phyloP scores from a whole-genome alignment of 2,329 filamentous ascomycete genomes.

The Sporothrix humicola region DNA sequence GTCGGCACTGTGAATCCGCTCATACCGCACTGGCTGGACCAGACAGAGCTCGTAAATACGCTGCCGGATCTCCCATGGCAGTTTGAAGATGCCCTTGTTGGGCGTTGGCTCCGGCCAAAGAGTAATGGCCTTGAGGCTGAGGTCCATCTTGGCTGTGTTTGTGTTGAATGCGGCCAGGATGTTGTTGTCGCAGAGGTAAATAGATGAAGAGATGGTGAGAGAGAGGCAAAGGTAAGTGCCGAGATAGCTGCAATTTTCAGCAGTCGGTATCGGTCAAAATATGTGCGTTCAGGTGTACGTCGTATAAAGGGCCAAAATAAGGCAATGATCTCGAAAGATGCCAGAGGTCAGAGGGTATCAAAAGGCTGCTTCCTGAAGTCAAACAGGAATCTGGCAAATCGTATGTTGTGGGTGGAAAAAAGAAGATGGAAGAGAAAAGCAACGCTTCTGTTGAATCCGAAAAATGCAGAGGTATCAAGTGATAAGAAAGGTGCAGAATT shows the following conservation, averaged over 20 bases:
- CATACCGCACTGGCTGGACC: conserved; percentile 31
- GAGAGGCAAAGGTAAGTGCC: neutral
- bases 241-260: neutral
- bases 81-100: conserved; percentile 27
- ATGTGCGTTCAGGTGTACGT: neutral
- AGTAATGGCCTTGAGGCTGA: neutral
- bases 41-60: conserved; percentile 33
- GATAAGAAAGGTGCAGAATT: no score
- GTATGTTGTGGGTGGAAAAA: no score
- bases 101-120: neutral
- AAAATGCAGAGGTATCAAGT: no score
- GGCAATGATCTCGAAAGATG: neutral
- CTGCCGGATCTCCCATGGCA: conserved; percentile 33
- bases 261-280: neutral
- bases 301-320: neutral
- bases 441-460: neutral
- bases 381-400: neutral
- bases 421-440: neutral
- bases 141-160: neutral
- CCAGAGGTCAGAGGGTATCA: neutral
- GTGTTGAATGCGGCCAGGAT: neutral
- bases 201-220: neutral
- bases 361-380: neutral
- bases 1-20: neutral
- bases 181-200: neutral